A percentile compares a stretch with the other conserved stretches of the same genome.
These are phyloP conservation scores for Urostyla sp. DNA, from an alignment of 73 alveolate genomes.

Conservation along the genomic window DNA sequence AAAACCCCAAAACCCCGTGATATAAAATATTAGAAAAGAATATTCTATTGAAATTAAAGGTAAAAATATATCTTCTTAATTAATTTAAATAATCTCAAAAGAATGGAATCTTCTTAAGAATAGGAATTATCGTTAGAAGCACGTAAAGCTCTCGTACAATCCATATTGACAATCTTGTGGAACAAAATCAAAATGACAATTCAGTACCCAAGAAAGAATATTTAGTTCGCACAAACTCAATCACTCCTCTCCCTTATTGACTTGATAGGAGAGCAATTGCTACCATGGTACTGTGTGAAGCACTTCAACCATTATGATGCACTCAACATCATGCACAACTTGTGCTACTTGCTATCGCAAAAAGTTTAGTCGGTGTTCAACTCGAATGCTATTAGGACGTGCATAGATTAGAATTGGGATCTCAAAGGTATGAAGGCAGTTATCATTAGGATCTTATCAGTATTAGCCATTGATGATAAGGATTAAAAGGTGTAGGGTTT, in stretches of 20 bases:
- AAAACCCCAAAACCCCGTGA: background rate
- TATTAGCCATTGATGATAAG: conserved; percentile 1
- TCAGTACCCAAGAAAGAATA: conserved; percentile 22
- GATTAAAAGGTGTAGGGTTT: conserved; percentile 9
- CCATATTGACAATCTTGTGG: background rate
- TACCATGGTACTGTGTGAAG: conserved; percentile 29
- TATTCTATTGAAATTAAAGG: too few relatives aligned
- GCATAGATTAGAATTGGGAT: conserved; percentile 55
- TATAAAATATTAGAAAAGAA: background rate
- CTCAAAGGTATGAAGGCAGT: conserved; percentile 38
- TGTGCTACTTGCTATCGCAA: conserved; percentile 12
- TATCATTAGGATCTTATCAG: background rate
- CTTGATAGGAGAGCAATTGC: conserved; percentile 17
- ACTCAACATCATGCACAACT: conserved; percentile 13
- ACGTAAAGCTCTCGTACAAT: background rate
- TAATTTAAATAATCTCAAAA: background rate
- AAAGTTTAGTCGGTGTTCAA: conserved; percentile 28
- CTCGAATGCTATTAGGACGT: conserved; percentile 27
- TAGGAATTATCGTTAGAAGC: background rate
- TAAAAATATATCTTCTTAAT: background rate
- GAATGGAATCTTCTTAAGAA: background rate
- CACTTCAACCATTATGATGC: background rate
- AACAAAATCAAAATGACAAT: background rate
- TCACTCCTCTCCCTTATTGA: background rate
- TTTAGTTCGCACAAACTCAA: conserved; percentile 1